Evolutionary conservation across 805 yeast genomes (phyloP), one percentile per base, ranked within the genome.

Genomic region (Yamadazyma philogaea): DNA sequence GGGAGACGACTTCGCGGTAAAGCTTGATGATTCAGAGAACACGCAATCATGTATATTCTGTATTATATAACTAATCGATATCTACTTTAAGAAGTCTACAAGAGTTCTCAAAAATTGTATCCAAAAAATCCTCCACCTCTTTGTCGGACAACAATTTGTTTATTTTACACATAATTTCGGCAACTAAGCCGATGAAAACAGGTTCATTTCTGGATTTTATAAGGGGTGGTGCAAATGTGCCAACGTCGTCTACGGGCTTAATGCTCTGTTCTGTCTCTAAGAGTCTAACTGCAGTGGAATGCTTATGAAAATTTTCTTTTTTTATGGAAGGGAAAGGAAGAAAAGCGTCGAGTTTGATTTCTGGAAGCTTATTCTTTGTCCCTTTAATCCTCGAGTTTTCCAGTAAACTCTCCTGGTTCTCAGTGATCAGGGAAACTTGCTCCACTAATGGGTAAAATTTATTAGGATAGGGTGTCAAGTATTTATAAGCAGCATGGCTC

Each of bases 161-260:
- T 17, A 70, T 44, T 24, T 48, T 52, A 26, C 67, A 56, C 58
- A 70, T 50, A 20, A 69, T 58, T 43, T 65, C 78, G 1, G 95
- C 97, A 0, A 89, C 89, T 43, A 80, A 78, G 2, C 88, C 87
- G 41, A 93, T 79, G 34, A 79, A 75, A 39, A 95, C 89, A 0
- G 99, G 99, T 61, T 93, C 99, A 60, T 93, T 89, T 56, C 99
- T 74, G 0, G 91, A 83, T 49, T 84, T 84, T 33, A 93, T 76
- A 70, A 87, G 50, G 3, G 82, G 81, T 14, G 57, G 50, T 0
- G 65, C 56, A 34, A 59, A 55, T 10, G 55, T 54, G 1, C 70
- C 67, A 6, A 52, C 35, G 10, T 34, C 34, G 6, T 26, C 12
- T 1, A 21, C 42, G 16, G 42, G 34, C 6, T 53, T 46, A 4